phyloP scores from a whole-genome alignment of 208 protist genomes.

The Balamuthia mandrillaris region DNA sequence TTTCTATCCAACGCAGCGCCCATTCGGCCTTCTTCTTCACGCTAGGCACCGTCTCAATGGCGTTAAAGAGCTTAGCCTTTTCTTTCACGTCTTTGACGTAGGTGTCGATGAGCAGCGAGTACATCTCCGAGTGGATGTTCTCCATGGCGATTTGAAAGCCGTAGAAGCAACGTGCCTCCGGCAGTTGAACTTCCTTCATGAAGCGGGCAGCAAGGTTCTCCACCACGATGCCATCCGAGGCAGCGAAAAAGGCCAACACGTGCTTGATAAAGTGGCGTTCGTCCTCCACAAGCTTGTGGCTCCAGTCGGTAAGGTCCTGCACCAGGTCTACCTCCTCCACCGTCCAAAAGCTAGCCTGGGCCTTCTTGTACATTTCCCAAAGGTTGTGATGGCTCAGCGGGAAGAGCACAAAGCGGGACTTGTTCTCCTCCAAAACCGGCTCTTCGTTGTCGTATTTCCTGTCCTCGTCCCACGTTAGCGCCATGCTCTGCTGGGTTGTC shows the following conservation, averaged over 20 bases:
- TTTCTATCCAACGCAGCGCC: conserved; percentile 87
- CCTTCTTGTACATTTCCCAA: conserved; percentile 99
- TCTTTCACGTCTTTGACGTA: conserved; percentile 92
- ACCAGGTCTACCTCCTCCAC: conserved; percentile 97
- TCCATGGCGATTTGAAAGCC: conserved; percentile 98
- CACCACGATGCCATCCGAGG: conserved; percentile 96
- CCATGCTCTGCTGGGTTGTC: no score
- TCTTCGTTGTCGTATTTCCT: no score
- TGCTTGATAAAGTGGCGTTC: conserved; percentile 97
- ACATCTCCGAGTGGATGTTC: conserved; percentile 93
- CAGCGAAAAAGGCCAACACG: conserved; percentile 98
- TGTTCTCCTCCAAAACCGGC: conserved; percentile 91
- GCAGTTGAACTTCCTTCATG: conserved; percentile 94
- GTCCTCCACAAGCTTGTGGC: conserved; percentile 85
- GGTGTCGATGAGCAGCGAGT: conserved; percentile 87
- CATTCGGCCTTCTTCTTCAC: conserved; percentile 97
- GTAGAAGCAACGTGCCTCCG: conserved; percentile 96
- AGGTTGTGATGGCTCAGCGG: conserved; percentile 92
- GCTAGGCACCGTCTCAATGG: conserved; percentile 93
- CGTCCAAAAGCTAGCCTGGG: conserved; percentile 94
- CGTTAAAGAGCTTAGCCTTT: conserved; percentile 90
- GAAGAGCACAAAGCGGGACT: conserved; percentile 95
- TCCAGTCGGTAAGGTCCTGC: conserved; percentile 92
- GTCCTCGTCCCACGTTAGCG: no score
- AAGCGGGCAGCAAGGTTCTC: conserved; percentile 96